Conservation (phyloP, 2,329 filamentous ascomycete species). For the Fusarium marasasianum region DNA sequence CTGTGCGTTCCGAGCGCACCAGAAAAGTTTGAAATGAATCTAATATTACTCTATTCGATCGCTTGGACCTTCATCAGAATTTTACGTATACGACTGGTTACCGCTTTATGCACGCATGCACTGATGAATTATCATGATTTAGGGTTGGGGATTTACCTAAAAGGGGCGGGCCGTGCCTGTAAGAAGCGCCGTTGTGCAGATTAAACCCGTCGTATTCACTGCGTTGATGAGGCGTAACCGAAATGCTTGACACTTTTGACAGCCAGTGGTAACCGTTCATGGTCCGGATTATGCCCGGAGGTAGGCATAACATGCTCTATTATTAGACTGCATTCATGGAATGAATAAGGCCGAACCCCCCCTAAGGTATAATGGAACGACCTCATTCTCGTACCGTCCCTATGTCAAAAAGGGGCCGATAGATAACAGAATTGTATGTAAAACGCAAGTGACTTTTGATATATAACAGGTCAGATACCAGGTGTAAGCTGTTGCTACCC, state of each 20-base stretch:
- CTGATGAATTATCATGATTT: background rate
- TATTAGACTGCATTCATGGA: background rate
- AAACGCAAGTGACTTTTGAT: background rate
- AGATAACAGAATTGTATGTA: background rate
- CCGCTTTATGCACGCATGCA: background rate
- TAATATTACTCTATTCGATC: background rate
- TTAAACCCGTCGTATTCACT: slow-evolving; percentile 11
- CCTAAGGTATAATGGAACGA: background rate
- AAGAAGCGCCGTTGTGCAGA: background rate
- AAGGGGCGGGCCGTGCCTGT: slow-evolving; percentile 5
- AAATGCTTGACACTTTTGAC: background rate
- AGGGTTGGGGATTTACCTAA: background rate
- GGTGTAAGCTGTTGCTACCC: background rate
- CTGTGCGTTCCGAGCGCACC: background rate
- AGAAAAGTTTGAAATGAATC: background rate
- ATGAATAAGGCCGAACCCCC: background rate
- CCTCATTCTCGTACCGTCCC: background rate
- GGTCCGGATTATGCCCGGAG: background rate
- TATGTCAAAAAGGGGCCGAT: background rate
- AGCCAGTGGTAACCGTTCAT: background rate
- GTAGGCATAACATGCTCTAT: background rate
- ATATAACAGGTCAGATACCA: background rate
- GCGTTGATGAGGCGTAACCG: background rate
- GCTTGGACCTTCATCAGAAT: background rate
- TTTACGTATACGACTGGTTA: background rate